A percentile compares a stretch with the other conserved stretches of the same genome.
Evolutionary conservation across 768 basidiomycete species (phyloP).

Genomic region (Tulasnella sp.): DNA sequence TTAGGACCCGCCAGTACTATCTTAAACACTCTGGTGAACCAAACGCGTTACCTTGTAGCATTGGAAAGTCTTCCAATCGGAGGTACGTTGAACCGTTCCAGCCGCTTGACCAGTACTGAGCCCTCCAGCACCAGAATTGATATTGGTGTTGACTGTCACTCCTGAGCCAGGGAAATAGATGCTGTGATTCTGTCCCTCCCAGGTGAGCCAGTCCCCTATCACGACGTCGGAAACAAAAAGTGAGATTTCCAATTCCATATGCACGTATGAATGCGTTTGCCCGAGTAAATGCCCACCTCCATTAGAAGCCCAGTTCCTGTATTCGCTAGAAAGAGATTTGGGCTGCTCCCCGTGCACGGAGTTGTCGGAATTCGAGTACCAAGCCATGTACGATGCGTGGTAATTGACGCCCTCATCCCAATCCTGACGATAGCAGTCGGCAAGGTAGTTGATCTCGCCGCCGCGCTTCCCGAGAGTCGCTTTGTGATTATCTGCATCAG

Average conservation of each 20-base stretch:
- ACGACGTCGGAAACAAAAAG: not conserved
- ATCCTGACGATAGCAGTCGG: not conserved
- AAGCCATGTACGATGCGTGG: not conserved
- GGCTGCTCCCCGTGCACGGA: not conserved
- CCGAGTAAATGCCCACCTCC: not conserved
- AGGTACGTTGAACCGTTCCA: too few relatives aligned
- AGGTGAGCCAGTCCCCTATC: not conserved
- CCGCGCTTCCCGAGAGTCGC: not conserved
- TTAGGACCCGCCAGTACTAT: too few relatives aligned
- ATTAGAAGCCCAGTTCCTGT: not conserved
- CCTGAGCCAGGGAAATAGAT: not conserved
- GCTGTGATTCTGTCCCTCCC: not conserved
- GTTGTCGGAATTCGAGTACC: not conserved
- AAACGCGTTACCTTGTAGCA: too few relatives aligned
- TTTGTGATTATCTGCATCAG: not conserved
- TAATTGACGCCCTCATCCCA: not conserved
- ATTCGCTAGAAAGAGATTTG: not conserved
- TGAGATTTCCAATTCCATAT: not conserved
- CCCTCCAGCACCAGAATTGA: too few relatives aligned
- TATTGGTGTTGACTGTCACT: too few relatives aligned
- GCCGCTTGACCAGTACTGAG: too few relatives aligned
- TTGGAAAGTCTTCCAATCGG: too few relatives aligned
- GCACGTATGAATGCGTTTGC: not conserved
- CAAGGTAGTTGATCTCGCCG: not conserved
- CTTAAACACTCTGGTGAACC: too few relatives aligned